Percentiles rank a stretch among this genome's conserved stretches.
These are phyloP conservation scores for Auxenochlorella protothecoides DNA, from an alignment of 139 green algal genomes.

Conservation along the genomic window DNA sequence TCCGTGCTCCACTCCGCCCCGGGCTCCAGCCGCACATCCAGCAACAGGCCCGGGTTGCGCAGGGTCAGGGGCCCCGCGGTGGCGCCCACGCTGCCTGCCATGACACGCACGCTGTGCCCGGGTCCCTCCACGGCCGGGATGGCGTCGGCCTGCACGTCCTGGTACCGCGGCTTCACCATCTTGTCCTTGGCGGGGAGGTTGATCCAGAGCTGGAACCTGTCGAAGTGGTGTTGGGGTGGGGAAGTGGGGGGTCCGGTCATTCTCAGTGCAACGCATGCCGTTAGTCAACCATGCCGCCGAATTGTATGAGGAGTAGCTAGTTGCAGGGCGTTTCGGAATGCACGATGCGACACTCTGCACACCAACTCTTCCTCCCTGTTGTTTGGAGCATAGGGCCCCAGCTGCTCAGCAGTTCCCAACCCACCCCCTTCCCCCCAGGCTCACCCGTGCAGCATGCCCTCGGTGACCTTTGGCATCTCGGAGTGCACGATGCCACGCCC, in stretches of 20 bases:
- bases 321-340: too few species aligned
- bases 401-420: too few species aligned
- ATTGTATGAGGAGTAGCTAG: too few species aligned
- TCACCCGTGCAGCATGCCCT: slow-evolving; percentile 54
- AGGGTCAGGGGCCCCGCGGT: slow-evolving; percentile 53
- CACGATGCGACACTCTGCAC: too few species aligned
- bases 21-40: slow-evolving; percentile 57
- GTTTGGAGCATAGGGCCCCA: too few species aligned
- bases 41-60: slow-evolving; percentile 68
- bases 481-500: slow-evolving; percentile 71
- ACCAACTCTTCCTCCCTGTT: too few species aligned
- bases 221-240: too few species aligned
- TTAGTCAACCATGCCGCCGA: too few species aligned
- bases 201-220: slow-evolving; percentile 81
- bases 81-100: slow-evolving; percentile 46
- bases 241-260: too few species aligned
- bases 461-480: slow-evolving; percentile 61
- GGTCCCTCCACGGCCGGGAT: slow-evolving; percentile 49
- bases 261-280: too few species aligned
- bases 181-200: slow-evolving; percentile 81
- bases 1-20: slow-evolving; percentile 35
- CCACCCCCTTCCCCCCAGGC: too few species aligned
- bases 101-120: slow-evolving; percentile 55
- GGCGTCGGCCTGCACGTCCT: slow-evolving; percentile 65
- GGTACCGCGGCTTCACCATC: slow-evolving; percentile 74